Percentiles rank a stretch among this genome's conserved stretches.
Conservation (phyloP, 2,329 filamentous ascomycete species). For the Raffaelea ambrosiae region DNA sequence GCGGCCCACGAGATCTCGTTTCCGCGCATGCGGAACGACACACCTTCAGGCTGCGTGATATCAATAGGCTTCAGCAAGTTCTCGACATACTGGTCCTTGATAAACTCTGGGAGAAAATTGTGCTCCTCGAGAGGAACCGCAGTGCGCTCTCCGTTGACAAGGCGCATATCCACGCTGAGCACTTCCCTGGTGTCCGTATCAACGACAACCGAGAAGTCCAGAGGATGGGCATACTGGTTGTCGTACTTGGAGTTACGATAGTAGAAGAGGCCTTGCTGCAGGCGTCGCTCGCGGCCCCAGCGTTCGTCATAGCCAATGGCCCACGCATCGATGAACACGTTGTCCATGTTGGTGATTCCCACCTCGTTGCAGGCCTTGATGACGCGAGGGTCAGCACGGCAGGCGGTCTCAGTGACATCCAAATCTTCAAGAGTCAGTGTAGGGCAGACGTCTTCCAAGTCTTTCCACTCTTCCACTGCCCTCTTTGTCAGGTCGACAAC, state of each 20-base stretch:
- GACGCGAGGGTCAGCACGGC: constrained; percentile 71
- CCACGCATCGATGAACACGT: constrained; percentile 94
- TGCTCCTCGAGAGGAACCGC: constrained; percentile 70
- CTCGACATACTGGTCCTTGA: constrained; percentile 63
- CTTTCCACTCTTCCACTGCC: constrained; percentile 65
- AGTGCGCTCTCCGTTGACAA: constrained; percentile 66
- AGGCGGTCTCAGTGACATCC: constrained; percentile 66
- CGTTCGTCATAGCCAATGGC: constrained; percentile 92
- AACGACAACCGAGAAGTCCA: constrained; percentile 90
- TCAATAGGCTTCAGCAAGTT: constrained; percentile 67
- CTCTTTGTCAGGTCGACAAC: constrained; percentile 62
- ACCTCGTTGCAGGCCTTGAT: constrained; percentile 89
- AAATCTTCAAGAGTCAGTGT: constrained; percentile 92
- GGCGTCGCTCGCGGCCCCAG: constrained; percentile 67
- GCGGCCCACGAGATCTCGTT: constrained; percentile 81
- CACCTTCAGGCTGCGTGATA: constrained; percentile 68
- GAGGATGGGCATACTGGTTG: constrained; percentile 82
- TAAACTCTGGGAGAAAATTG: constrained; percentile 62
- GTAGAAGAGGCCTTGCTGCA: constrained; percentile 94
- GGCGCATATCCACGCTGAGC: constrained; percentile 75
- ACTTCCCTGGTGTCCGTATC: constrained; percentile 72
- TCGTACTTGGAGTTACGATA: constrained; percentile 79
- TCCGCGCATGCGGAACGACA: constrained; percentile 63
- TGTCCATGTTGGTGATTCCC: constrained; percentile 76
- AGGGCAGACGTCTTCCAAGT: constrained; percentile 70